These are phyloP conservation scores for Pichia gijzeniarum DNA, from an alignment of 805 yeast species.

Conservation along the genomic window DNA sequence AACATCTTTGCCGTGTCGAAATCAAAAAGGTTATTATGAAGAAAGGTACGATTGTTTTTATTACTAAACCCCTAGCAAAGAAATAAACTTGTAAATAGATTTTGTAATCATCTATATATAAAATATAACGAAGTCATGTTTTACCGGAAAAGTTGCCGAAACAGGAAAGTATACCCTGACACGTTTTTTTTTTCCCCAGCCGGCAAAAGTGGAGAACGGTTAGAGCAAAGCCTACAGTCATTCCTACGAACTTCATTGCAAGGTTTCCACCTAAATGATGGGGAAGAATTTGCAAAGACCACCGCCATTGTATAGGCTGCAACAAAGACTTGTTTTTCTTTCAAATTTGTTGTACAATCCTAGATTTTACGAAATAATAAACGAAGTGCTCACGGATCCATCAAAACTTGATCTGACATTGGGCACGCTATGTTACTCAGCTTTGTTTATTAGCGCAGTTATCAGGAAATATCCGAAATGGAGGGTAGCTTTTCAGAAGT, in stretches of 20 bases:
- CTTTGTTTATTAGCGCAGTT: constrained; percentile 21
- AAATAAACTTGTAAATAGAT: constrained; percentile 1
- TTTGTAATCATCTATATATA: too few species aligned
- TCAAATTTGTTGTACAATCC: constrained; percentile 20
- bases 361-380: constrained; percentile 24
- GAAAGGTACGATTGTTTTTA: constrained; percentile 22
- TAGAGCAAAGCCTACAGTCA: too few species aligned
- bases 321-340: constrained; percentile 16
- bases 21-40: constrained; percentile 53
- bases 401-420: constrained; percentile 26
- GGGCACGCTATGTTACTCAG: constrained; percentile 30
- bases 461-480: constrained; percentile 8
- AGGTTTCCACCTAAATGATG: too few species aligned
- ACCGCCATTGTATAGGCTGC: neutral
- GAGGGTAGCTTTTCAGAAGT: neutral
- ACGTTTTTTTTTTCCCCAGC: too few species aligned
- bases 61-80: constrained; percentile 2
- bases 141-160: neutral
- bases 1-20: constrained; percentile 36
- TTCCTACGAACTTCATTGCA: too few species aligned
- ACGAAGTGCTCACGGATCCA: constrained; percentile 23
- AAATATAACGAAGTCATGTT: too few species aligned
- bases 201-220: too few species aligned
- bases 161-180: too few species aligned
- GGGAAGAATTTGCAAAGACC: neutral